Evolutionary conservation across 2,329 filamentous ascomycete species (phyloP), one percentile per base, ranked within the genome.

Genomic region (Botrytis medusae): DNA sequence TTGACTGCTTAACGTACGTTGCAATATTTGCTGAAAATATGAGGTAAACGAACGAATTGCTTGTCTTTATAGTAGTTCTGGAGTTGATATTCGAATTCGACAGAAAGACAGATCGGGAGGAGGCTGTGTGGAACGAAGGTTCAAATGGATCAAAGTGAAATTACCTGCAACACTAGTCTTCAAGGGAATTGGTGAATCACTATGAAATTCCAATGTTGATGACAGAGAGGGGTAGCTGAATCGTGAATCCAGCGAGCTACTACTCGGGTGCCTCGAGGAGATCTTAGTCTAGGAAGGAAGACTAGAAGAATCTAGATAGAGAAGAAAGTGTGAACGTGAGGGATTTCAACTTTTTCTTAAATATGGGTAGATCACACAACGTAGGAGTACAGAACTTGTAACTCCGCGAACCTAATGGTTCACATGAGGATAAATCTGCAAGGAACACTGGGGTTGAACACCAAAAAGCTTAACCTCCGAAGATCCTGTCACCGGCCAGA

Each of bases 391-490:
- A 68, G 5, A 60, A 40, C 40, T 63, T 14, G 29, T 62, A 65
- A 40, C 46, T 57, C 57, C 32, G 32, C 25, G 37, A 57, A 51
- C n/a, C 51, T 48, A 46, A 68, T 46, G 57, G 71, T 51, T 73
- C 62, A 72, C 62, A 71, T 71, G 74, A 42, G 60, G 42, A 32
- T 34, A 60, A 59, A 51, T 44, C 54, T 72, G 62, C 63, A 74
- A 57, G 62, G 65, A 69, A 72, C 65, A 69, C 67, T 71, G 29
- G 70, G 46, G 54, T 40, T 62, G 18, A 16, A 64, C 25, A 40
- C 37, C 40, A 48, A 59, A 72, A 51, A 34, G 54, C 25, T 61
- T 65, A 54, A 72, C 57, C 68, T 54, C 70, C 73, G 74, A 74
- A 46, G 69, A 71, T 73, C 71, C 61, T 63, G 61, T 60, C 71